phyloP scores from a whole-genome alignment of 2,329 filamentous ascomycete species.

The Penicillium decumbens region DNA sequence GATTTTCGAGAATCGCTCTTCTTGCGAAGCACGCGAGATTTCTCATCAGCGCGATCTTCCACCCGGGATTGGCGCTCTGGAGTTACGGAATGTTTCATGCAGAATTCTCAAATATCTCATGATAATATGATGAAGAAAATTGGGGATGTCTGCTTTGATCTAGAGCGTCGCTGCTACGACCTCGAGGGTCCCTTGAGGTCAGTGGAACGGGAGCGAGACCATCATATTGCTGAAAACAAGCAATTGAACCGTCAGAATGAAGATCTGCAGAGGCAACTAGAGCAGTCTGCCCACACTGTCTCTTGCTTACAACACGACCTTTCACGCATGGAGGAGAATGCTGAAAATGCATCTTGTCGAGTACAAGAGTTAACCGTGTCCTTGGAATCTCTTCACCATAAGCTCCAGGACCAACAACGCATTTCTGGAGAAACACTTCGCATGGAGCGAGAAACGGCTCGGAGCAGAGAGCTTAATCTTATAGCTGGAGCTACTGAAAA shows the following conservation, averaged over 20 bases:
- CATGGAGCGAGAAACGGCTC: slow-evolving; percentile 27
- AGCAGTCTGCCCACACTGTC: slow-evolving; percentile 35
- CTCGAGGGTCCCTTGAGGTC: slow-evolving; percentile 52
- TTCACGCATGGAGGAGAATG: slow-evolving; percentile 33
- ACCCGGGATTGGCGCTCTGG: slow-evolving; percentile 49
- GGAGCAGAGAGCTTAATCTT: slow-evolving; percentile 41
- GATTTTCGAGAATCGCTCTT: slow-evolving; percentile 10
- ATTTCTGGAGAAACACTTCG: slow-evolving; percentile 30
- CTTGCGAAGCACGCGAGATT: slow-evolving; percentile 10
- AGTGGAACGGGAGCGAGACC: slow-evolving; percentile 33
- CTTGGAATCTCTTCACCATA: slow-evolving; percentile 30
- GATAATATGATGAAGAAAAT: slow-evolving; percentile 49
- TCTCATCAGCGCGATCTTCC: slow-evolving; percentile 15
- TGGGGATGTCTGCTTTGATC: slow-evolving; percentile 51
- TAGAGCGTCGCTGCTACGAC: slow-evolving; percentile 53
- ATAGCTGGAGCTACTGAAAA: slow-evolving; percentile 42
- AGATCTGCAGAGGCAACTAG: slow-evolving; percentile 36
- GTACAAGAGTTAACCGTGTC: slow-evolving; percentile 34
- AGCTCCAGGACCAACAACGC: slow-evolving; percentile 37
- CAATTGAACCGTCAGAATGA: slow-evolving; percentile 33
- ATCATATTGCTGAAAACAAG: slow-evolving; percentile 34
- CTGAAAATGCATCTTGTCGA: slow-evolving; percentile 37
- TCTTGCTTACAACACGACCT: slow-evolving; percentile 41
- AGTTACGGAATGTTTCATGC: slow-evolving; percentile 44
- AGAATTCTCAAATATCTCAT: slow-evolving; percentile 42